Evolutionary conservation across 1,139 yeast genomes (phyloP), one percentile per base, ranked within the genome.

Genomic region (Yamadazyma sp.): DNA sequence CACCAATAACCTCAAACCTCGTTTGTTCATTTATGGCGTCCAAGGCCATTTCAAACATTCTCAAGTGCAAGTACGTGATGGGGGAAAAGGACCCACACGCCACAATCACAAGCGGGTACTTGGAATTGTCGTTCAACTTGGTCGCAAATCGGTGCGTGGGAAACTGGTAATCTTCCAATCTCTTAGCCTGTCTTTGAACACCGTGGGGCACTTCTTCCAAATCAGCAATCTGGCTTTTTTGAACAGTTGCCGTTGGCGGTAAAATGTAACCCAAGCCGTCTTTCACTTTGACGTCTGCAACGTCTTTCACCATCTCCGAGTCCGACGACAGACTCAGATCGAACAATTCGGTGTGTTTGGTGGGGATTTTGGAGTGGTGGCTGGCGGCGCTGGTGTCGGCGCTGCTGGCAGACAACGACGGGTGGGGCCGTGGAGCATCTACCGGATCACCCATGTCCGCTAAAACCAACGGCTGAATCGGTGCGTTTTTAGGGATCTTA

Each of bases 1-100:
- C 99, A 13, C 97, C 99, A 52, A 92, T 78, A 25, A 92, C 96
- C 62, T 94, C 98, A 54, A 89, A 90, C 50, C 94, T 67, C 1
- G 97, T 92, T 48, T 84, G 92, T 59, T 92, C 98, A 34, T 86
- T 72, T 36, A 94, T 86, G n/a, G 95, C 82, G 61, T 92, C 98
- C 53, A 92, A 67, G 0, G 98, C 98, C 96, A 92, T 92, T 64
- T 92, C 98, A 64, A 92, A 92, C 97, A 92, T 92, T 44, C 99
- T 76, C 56, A 92, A 67, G 62, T 92, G 98, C 41, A 92, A 71
- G 60, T 92, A 92, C 0, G 98, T 92, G 39, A 92, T 81, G 26
- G 99, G 99, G 1, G 96, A 86, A 57, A 92, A 92, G 5, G 96
- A 88, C 5, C 99, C 98, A 63, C 98, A 92, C 2, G 98, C 97